Percentiles rank a stretch among this genome's conserved stretches.
Evolutionary conservation across 306 rosid species (phyloP).

Genomic region (Gillenia trifoliata): DNA sequence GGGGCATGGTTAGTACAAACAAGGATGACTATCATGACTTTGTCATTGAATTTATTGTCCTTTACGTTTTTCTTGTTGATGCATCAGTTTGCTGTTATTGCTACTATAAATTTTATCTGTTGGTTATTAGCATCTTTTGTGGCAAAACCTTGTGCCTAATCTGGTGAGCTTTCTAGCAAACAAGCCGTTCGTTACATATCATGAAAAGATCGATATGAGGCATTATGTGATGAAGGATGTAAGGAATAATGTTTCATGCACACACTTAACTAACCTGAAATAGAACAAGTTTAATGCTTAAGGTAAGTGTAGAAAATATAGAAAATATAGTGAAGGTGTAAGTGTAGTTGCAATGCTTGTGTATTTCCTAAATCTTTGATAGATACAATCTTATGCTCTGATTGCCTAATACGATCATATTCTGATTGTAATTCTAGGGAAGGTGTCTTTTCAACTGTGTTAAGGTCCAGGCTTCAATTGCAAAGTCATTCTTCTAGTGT

Average conservation of each 20-base stretch:
- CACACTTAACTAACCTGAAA: not conserved
- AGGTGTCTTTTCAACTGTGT: not conserved
- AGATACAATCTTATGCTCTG: not conserved
- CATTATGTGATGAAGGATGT: not conserved
- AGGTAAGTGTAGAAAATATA: too few species aligned
- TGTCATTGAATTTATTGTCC: not conserved
- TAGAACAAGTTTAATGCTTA: not conserved
- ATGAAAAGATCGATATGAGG: not conserved
- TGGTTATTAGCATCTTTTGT: not conserved
- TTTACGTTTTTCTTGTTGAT: not conserved
- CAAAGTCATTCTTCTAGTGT: not conserved
- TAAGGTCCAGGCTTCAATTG: not conserved
- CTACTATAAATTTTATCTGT: too few species aligned
- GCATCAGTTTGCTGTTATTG: not conserved
- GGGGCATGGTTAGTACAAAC: conserved; percentile 75
- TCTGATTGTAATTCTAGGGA: not conserved
- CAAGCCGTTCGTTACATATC: not conserved
- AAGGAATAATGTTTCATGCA: not conserved
- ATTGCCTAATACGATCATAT: too few species aligned
- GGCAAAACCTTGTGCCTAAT: not conserved
- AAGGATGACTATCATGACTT: not conserved
- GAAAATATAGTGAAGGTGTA: not conserved
- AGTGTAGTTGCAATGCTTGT: not conserved
- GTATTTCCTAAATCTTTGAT: not conserved
- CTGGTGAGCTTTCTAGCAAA: not conserved